Base-by-base conservation (phyloP, 2,329 filamentous ascomycete genomes). In the Alternaria sp. region DNA sequence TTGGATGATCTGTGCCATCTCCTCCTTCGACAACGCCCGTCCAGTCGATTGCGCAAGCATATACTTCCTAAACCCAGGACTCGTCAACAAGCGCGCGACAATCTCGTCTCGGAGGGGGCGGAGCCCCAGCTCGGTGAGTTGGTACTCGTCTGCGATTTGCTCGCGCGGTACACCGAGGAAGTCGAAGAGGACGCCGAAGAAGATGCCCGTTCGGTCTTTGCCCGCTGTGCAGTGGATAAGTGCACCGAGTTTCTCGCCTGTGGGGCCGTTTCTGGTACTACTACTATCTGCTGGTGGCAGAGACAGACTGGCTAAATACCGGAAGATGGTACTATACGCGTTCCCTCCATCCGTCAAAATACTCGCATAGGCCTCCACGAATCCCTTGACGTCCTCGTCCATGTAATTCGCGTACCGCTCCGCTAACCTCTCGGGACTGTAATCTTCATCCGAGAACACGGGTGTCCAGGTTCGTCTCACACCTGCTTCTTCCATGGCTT, bases 211-310 rank as follows among this genome's bases (percentile, higher is more conserved):
- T 46, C 91, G 85, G 76, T 94, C 91, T 79, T 94, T 94, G 12
- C 91, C 91, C 0, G 90, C 90, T 0, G 90, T 91, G 77, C 91
- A 93, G 73, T 94, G 91, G 8, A 93, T 81, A 7, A 93, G 81
- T 10, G 90, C 79, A 8, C 89, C 87, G 2, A 80, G 66, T 19
- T 45, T 46, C 81, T 75, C 21, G 6, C 7, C 23, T 8, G 8
- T 7, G 4, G 4, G 4, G 21, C 21, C 21, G 21, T 23, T n/a
- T n/a, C n/a, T 23, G 21, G 4, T 23, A 5, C 21, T 23, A 5
- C 4, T 23, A 40, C 8, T 7, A 17, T 43, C n/a, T 10, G 73
- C 65, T 10, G 80, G 68, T 23, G 78, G 73, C 7, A 77, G 50
- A 57, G 78, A 72, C 10, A 77, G 53, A 53, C 79, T 61, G 67